phyloP scores from a whole-genome alignment of 345 rosid species.

The Diplotaxis tenuifolia region DNA sequence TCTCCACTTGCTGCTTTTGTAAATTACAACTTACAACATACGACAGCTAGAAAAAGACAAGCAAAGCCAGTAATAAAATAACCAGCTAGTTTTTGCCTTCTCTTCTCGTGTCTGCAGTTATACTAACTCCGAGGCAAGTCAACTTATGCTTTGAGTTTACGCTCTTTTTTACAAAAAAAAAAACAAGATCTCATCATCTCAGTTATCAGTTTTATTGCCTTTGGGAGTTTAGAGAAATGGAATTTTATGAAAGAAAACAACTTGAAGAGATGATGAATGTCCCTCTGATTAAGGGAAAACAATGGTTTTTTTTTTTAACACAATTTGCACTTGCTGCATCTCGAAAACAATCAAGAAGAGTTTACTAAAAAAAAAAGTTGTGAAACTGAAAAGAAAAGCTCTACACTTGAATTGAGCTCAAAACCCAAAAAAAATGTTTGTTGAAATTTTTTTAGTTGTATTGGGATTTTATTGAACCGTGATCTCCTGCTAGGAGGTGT shows the following conservation, averaged over 20 bases:
- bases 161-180: background rate
- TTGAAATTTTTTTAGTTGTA: background rate
- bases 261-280: background rate
- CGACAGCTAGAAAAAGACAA: conserved; percentile 12
- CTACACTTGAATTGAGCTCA: conserved; percentile 11
- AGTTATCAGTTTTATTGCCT: background rate
- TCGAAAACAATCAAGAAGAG: background rate
- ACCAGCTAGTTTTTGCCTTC: background rate
- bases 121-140: conserved; percentile 14
- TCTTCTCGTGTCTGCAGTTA: conserved; percentile 15
- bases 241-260: background rate
- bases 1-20: conserved; percentile 17
- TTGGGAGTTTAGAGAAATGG: background rate
- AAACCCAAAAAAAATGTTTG: background rate
- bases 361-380: background rate
- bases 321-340: background rate
- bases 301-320: background rate
- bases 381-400: background rate
- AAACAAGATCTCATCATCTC: too few species aligned
- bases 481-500: conserved; percentile 1
- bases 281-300: background rate
- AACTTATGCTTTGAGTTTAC: background rate
- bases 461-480: conserved; percentile 1
- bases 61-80: background rate
- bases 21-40: conserved; percentile 25